phyloP scores from a whole-genome alignment of 306 rosid genomes.

The Cucumis hystrix region DNA sequence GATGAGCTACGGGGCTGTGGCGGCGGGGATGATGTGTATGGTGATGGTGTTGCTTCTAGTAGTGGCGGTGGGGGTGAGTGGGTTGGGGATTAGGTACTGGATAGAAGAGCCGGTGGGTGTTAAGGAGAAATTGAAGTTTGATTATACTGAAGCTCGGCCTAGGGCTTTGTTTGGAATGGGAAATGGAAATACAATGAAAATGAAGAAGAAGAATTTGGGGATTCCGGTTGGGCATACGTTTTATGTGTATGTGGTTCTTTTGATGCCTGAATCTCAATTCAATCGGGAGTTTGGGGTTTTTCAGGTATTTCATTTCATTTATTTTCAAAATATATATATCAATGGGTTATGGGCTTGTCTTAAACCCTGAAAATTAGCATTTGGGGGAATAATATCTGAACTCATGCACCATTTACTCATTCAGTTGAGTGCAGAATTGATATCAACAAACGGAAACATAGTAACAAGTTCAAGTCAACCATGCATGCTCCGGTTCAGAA shows the following conservation, averaged over 20 bases:
- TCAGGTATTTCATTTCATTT: constrained; percentile 30
- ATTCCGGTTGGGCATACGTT: constrained; percentile 64
- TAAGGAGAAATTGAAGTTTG: constrained; percentile 44
- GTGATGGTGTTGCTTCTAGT: constrained; percentile 26
- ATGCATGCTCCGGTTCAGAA: constrained; percentile 62
- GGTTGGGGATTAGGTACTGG: constrained; percentile 38
- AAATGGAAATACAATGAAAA: neutral
- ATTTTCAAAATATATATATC: too few relatives aligned
- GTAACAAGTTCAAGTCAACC: constrained; percentile 53
- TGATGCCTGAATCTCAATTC: constrained; percentile 79
- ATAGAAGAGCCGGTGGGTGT: constrained; percentile 54
- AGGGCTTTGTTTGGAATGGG: constrained; percentile 25
- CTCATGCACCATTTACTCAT: neutral
- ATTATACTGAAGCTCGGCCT: constrained; percentile 54
- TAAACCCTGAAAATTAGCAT: too few relatives aligned
- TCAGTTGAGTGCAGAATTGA: constrained; percentile 53
- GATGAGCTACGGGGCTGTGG: constrained; percentile 33
- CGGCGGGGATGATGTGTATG: constrained; percentile 45
- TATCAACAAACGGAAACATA: constrained; percentile 42
- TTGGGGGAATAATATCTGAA: neutral
- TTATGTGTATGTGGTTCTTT: constrained; percentile 32
- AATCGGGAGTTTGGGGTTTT: constrained; percentile 59
- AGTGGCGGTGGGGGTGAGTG: constrained; percentile 32
- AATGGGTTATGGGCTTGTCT: too few relatives aligned
- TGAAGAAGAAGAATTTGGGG: constrained; percentile 12